Evolutionary conservation across 805 yeast species (phyloP).

Genomic region (Pichia ethanolica): DNA sequence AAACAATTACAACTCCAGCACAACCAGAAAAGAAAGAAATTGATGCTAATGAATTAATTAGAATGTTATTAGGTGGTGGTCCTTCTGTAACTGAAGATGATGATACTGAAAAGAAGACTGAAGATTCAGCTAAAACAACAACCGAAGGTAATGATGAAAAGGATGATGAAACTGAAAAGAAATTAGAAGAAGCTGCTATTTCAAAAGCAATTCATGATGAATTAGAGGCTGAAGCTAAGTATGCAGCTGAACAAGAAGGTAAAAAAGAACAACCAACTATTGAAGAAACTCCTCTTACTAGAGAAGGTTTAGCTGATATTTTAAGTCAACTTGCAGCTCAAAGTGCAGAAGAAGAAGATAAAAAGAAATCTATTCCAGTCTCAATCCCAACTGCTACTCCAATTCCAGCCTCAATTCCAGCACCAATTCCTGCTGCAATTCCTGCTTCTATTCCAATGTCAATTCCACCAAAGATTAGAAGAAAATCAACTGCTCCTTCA

Average conservation of each 20-base stretch:
- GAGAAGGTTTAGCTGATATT: slow-evolving; percentile 8
- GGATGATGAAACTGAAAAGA: neutral
- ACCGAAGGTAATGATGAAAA: neutral
- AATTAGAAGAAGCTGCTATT: neutral
- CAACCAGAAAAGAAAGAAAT: slow-evolving; percentile 3
- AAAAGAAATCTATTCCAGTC: neutral
- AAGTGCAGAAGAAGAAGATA: neutral
- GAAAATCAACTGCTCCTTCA: slow-evolving; percentile 13
- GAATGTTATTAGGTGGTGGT: slow-evolving; percentile 5
- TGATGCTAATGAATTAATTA: slow-evolving; percentile 7
- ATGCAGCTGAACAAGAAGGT: neutral
- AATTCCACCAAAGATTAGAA: slow-evolving; percentile 5
- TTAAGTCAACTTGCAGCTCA: slow-evolving; percentile 1
- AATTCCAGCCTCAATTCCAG: neutral
- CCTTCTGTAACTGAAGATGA: neutral
- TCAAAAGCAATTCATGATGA: neutral
- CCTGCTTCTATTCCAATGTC: neutral
- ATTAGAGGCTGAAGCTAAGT: neutral
- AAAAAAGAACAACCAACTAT: neutral
- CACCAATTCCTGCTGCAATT: neutral
- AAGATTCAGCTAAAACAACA: neutral
- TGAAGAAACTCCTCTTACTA: slow-evolving; percentile 7
- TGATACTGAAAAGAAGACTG: neutral
- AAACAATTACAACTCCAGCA: too few species aligned
- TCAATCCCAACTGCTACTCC: neutral